phyloP scores from a whole-genome alignment of 192 early-diverging fungal species.

The Chytriomyces sp. region DNA sequence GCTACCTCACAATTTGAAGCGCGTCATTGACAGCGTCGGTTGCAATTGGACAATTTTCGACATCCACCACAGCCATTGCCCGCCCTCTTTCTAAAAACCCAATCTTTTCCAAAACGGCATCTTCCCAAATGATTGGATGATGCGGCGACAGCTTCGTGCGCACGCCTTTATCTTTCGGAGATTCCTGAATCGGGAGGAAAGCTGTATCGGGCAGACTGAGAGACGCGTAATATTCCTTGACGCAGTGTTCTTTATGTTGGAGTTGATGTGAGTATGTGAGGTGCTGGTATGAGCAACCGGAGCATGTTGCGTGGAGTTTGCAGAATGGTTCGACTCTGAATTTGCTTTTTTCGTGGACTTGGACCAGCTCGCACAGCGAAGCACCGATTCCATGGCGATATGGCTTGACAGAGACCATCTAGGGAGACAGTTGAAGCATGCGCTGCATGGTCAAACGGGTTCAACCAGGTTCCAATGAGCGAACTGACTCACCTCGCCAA shows the following conservation, averaged over 20 bases:
- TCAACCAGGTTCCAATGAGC: background rate
- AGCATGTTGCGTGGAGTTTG: slow-evolving; percentile 64
- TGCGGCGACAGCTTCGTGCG: slow-evolving; percentile 75
- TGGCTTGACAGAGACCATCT: slow-evolving; percentile 8
- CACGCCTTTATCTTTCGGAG: slow-evolving; percentile 62
- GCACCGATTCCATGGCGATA: slow-evolving; percentile 26
- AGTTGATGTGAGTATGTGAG: slow-evolving; percentile 64
- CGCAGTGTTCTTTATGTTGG: slow-evolving; percentile 59
- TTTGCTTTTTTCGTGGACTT: slow-evolving; percentile 15
- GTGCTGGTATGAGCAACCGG: slow-evolving; percentile 70
- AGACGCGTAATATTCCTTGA: slow-evolving; percentile 48
- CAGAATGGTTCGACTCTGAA: slow-evolving; percentile 56
- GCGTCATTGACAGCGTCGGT: slow-evolving; percentile 65
- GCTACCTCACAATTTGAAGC: slow-evolving; percentile 42
- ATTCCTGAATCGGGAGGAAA: slow-evolving; percentile 53
- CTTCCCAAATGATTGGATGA: slow-evolving; percentile 35
- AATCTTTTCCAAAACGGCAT: slow-evolving; percentile 50
- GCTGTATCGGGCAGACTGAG: slow-evolving; percentile 43
- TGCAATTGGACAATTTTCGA: slow-evolving; percentile 70
- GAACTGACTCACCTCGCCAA: slow-evolving; percentile 14
- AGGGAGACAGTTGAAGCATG: slow-evolving; percentile 1
- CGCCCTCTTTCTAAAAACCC: slow-evolving; percentile 66
- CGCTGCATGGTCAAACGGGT: background rate
- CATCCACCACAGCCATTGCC: slow-evolving; percentile 62
- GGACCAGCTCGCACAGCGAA: slow-evolving; percentile 39